Evolutionary conservation across 78 protist genomes (phyloP).

Genomic region (Cavenderia fasciculata): DNA sequence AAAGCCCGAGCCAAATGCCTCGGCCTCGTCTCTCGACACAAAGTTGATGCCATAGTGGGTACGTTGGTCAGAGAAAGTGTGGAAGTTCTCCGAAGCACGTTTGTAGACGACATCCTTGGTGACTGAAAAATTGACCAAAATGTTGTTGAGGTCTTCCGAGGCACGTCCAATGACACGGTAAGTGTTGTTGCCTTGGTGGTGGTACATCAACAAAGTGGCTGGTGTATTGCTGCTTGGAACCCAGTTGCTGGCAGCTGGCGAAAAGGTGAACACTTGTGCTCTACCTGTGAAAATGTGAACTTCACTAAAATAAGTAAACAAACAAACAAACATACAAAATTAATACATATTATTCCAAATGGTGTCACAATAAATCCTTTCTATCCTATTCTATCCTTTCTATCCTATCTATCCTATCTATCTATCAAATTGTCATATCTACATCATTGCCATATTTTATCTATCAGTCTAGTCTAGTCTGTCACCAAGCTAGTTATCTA

Average conservation of each 20-base stretch:
- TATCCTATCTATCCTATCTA: too few species aligned
- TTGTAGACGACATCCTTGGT: conserved; percentile 66
- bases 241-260: conserved; percentile 39
- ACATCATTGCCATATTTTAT: too few species aligned
- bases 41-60: conserved; percentile 79
- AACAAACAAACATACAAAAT: too few species aligned
- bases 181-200: conserved; percentile 21
- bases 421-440: too few species aligned
- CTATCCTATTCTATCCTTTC: too few species aligned
- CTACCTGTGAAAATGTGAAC: conserved; percentile 41
- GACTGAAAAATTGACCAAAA: conserved; percentile 71
- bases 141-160: conserved; percentile 45
- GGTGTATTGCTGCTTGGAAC: conserved; percentile 57
- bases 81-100: conserved; percentile 69
- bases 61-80: conserved; percentile 77
- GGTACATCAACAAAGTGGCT: conserved; percentile 56
- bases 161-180: conserved; percentile 72
- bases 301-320: too few species aligned
- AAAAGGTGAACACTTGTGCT: conserved; percentile 62
- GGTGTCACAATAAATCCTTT: too few species aligned
- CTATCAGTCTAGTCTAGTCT: too few species aligned
- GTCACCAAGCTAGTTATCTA: too few species aligned
- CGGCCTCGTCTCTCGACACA: conserved; percentile 53
- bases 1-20: conserved; percentile 58
- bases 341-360: too few species aligned